Evolutionary conservation across 179 eudicot species (phyloP), one percentile per base, ranked within the genome.

Genomic region (Amaranthus tricolor): DNA sequence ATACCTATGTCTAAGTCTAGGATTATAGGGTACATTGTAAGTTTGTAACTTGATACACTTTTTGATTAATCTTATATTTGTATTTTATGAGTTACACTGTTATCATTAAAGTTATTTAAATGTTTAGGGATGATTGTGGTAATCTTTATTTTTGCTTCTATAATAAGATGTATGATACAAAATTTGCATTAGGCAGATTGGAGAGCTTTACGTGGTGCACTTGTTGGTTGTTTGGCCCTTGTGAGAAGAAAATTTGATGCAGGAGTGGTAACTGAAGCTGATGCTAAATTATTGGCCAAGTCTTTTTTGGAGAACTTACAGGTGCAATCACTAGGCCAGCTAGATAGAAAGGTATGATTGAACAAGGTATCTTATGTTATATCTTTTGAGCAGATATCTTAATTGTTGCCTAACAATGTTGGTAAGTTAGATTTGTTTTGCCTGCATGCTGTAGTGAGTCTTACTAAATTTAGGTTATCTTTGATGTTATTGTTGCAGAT

Each of bases 121-220:
- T 24, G 13, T 60, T 13, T 56, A n/a, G 62, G 61, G 49, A 53
- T 45, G 20, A 20, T 58, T 48, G 49, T 16, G 52, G 59, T 62
- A 53, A 31, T 71, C 5, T 58, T 17, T 13, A 31, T 44, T 49
- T 67, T 57, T 20, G 19, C 52, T 77, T 64, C 71, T 74, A 54
- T 20, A 24, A 48, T 66, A 76, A 69, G 74, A 68, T 82, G 74
- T 77, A 73, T 86, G 80, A 85, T 85, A 73, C 72, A 56, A 21
- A 76, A 47, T 62, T 63, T 77, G 70, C 72, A 81, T 78, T 93
- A 95, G 99, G 87, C 93, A 93, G 99, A 95, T 82, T 95, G 99
- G 99, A 91, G 86, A 85, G 99, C 95, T 49, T 83, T 91, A 84
- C 92, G 84, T 74, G 99, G 99, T 70, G 97, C 99, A 75, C 88